Base-by-base conservation (phyloP, 164 flowering plant species). In the Vitis riparia region DNA sequence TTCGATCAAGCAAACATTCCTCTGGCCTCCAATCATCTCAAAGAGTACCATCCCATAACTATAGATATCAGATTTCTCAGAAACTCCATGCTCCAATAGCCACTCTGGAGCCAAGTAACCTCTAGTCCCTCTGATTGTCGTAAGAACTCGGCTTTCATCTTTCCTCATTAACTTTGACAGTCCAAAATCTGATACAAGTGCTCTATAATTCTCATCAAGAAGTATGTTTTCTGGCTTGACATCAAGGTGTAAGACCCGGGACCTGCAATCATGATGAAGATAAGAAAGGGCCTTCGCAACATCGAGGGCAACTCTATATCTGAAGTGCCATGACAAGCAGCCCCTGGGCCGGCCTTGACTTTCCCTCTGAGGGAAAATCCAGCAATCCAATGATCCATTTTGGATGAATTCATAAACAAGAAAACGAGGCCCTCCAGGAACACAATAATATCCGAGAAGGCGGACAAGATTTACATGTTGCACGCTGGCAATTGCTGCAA, bases 31-130 rank as follows among this genome's bases (percentile, higher is more conserved):
- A 10, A 92, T 74, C 44, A 91, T 72, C 83, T 94, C 97, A 48
- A 94, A 63, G 8, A 94, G 82, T 47, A 94, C 91, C 95, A 94
- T 91, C 1, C 99, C 99, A 60, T 81, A 94, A 73, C 99, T 91
- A 59, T 91, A 94, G 27, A 92, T 72, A 66, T 94, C 99, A 3
- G 84, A 87, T 71, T 92, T 92, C 69, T 91, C 97, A 0, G 94
- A 83, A 30, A 92, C 67, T 2, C 95, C 97, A 7, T 80, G 66
- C 59, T 88, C 88, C 66, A 92, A 62, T 1, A 94, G 84, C 99
- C 97, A 94, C 62, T 94, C 99, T 0, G 99, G 99, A 3, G 99
- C 99, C 52, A 94, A 75, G 75, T 94, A 92, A 23, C 97, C 97
- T 64, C 77, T 78, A 10, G 99, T 94, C 11, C 99, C 99, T 8